Base-by-base conservation (phyloP, 192 early-diverging fungal species). In the Thoreauomyces humboldtii region DNA sequence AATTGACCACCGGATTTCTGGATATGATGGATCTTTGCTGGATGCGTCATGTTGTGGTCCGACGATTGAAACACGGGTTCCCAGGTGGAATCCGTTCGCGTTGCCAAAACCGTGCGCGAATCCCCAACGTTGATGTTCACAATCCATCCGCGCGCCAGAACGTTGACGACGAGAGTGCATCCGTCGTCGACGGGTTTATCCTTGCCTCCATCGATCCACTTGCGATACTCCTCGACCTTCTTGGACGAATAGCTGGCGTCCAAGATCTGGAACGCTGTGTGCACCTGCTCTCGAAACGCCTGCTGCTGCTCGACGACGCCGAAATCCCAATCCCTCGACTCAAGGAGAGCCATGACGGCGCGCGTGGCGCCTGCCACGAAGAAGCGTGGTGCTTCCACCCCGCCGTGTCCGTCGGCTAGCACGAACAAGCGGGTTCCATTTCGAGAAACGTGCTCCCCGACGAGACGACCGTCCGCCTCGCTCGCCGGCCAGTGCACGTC, bases 61-160 rank as follows among this genome's bases (percentile, higher is more conserved):
- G 35, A 55, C 19, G 76, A 77, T 4, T 69, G 27, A 63, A 86
- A 86, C 17, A 76, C 46, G 7, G 63, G 58, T 21, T 17, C 48
- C 78, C 82, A 86, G 29, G 9, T 47, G 37, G 7, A 19, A 12
- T 51, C 48, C 52, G 7, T 15, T 37, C 58, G 42, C 33, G 37
- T 29, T 12, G 35, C 61, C 15, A 68, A 57, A 11, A 79, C 69
- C 7, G 77, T 82, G 4, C 83, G 38, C 47, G 74, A 77, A 66
- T 85, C 83, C 12, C 81, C 82, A 22, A 85, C 84, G 62, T 86
- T 86, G 36, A 75, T 64, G 73, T 85, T 85, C 14, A 83, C 70
- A 17, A 83, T 27, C 67, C 72, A 81, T 4, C 71, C 75, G n/a
- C 59, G 51, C 35, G 66, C 57, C 33, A 86, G 21, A 15, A 86